Evolutionary conservation across 179 eudicot genomes (phyloP), one percentile per base, ranked within the genome.

Genomic region (Drosera spatulata): DNA sequence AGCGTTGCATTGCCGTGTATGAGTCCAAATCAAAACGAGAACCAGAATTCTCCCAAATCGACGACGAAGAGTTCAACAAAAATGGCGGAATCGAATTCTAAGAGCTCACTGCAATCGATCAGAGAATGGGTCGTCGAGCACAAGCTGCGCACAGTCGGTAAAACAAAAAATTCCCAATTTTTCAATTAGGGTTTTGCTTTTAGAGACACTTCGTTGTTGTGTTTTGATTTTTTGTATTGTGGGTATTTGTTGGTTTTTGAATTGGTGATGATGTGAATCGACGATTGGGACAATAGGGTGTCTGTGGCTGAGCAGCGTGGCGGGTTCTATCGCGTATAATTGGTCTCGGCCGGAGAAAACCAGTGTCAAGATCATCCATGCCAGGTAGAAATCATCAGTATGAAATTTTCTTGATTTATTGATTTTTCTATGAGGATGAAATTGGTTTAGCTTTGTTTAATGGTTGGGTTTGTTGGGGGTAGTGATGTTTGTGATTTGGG

Each of bases 271-370:
- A 22, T 22, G 33, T 22, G 33, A 22, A 22, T 22, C 33, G 33
- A 22, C 15, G 3, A 40, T 55, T 14, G 41, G 11, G 46, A 40
- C 15, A 47, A 69, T 50, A 83, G 94, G 88, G 65, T 68, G 74
- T 42, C 55, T 85, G 49, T 85, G 86, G 88, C 73, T 76, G 56
- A 80, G 86, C 64, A 88, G 88, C 11, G 67, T 85, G 8, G 70
- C 75, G 45, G 88, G 94, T 15, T 85, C 94, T 39, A 73, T 85
- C 44, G 94, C 88, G 12, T 83, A 85, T 71, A 85, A 85, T 72
- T 85, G 94, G 94, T 80, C 94, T 53, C 80, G 77, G 55, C 88
- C 94, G 46, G 75, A 72, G 56, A 83, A 85, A 72, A 71, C 88
- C 60, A 85, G 94, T 66, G 94, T 85, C 64, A 85, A 74, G 71